Percentiles rank a stretch among this genome's conserved stretches.
These are phyloP conservation scores for Mortierella antarctica DNA, from an alignment of 192 early-diverging fungal species.

Conservation along the genomic window DNA sequence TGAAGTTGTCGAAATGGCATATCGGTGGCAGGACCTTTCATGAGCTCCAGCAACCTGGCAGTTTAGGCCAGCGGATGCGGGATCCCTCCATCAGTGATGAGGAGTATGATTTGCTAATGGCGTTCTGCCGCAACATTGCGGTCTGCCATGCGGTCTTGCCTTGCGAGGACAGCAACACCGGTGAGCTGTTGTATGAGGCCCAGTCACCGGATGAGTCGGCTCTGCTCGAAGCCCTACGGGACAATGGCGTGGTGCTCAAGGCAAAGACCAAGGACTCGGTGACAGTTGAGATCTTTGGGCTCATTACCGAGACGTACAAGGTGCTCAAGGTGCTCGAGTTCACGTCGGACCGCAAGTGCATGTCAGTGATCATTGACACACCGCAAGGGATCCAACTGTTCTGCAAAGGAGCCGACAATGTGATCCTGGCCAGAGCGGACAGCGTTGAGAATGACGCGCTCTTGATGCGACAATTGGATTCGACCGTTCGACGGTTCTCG, in stretches of 20 bases:
- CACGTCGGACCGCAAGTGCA: slow-evolving; percentile 94
- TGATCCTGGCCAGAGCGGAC: slow-evolving; percentile 84
- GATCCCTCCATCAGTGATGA: slow-evolving; percentile 53
- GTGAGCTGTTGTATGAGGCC: slow-evolving; percentile 87
- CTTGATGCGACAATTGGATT: slow-evolving; percentile 75
- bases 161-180: slow-evolving; percentile 71
- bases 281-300: slow-evolving; percentile 67
- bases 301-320: slow-evolving; percentile 74
- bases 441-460: slow-evolving; percentile 62
- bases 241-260: slow-evolving; percentile 57
- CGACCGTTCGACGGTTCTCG: slow-evolving; percentile 74
- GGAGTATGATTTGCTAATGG: slow-evolving; percentile 65
- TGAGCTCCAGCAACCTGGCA: slow-evolving; percentile 57
- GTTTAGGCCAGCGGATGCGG: slow-evolving; percentile 42
- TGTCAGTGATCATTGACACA: slow-evolving; percentile 87
- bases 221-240: slow-evolving; percentile 69
- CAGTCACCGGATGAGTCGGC: slow-evolving; percentile 97
- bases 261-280: slow-evolving; percentile 63
- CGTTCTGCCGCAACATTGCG: slow-evolving; percentile 65
- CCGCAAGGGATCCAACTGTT: slow-evolving; percentile 91
- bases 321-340: slow-evolving; percentile 96
- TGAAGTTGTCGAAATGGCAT: slow-evolving; percentile 79
- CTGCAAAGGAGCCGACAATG: slow-evolving; percentile 97
- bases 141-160: slow-evolving; percentile 97
- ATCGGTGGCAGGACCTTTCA: slow-evolving; percentile 80